phyloP scores from a whole-genome alignment of 371 early-diverging fungal genomes.

The Mortierella sp. region DNA sequence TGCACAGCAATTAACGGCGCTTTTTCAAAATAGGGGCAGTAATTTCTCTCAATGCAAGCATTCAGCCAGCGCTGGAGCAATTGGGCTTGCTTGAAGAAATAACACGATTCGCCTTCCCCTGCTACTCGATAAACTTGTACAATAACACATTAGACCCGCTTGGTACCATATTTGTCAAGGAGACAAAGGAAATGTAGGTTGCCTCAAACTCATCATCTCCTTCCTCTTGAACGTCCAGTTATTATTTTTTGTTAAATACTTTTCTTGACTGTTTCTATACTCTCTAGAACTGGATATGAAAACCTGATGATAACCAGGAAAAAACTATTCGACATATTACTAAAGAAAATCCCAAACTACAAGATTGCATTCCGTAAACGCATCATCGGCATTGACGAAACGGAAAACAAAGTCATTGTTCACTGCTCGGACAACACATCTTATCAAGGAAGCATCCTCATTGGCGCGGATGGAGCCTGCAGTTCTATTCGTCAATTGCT shows the following conservation, averaged over 20 bases:
- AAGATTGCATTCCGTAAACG: conserved; percentile 20
- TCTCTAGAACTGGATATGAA: conserved; percentile 16
- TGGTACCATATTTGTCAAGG: conserved; percentile 1
- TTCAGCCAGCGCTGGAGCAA: conserved; percentile 21
- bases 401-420: conserved; percentile 3
- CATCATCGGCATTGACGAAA: conserved; percentile 11
- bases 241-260: neutral
- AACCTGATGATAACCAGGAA: conserved; percentile 13
- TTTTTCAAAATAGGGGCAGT: neutral
- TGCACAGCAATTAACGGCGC: neutral
- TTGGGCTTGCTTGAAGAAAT: conserved; percentile 9
- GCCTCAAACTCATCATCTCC: neutral
- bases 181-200: neutral
- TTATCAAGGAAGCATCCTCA: conserved; percentile 10
- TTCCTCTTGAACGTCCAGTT: neutral
- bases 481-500: conserved; percentile 12
- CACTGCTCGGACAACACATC: conserved; percentile 12
- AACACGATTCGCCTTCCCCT: neutral
- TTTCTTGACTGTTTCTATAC: neutral
- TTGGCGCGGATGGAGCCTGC: conserved; percentile 23
- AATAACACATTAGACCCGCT: conserved; percentile 3
- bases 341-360: conserved; percentile 9
- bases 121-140: conserved; percentile 11
- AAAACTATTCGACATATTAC: conserved; percentile 11
- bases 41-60: neutral